Evolutionary conservation across 306 rosid species (phyloP), one percentile per base, ranked within the genome.

Genomic region (Calophaca sinica): DNA sequence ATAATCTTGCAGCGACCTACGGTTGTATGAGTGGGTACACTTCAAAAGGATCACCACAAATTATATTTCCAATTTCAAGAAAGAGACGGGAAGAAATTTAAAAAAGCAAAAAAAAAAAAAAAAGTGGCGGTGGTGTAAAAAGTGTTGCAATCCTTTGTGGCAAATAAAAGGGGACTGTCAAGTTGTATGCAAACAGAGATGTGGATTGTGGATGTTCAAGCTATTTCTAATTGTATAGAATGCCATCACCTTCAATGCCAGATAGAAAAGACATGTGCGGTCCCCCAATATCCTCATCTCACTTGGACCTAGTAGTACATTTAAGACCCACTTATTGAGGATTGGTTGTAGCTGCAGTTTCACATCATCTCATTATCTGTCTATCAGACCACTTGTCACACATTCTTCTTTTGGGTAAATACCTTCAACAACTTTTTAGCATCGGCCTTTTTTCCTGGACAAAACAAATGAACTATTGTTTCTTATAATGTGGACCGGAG

Each of bases 341-440:
- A n/a, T 41, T 70, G 20, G 7, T 10, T 4, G 2, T 50, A 46
- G 75, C 36, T 33, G n/a, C 52, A 66, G 64, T 14, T 75, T 59
- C 68, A 36, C 31, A 52, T 49, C 41, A 53, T 53, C 74, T 9
- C 10, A 62, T 79, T 65, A 53, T 75, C 72, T 59, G 62, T 33
- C 49, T 14, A 55, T 41, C n/a, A n/a, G n/a, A n/a, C n/a, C n/a
- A n/a, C n/a, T n/a, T n/a, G n/a, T n/a, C n/a, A n/a, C n/a, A 5
- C 6, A n/a, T 62, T 80, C 81, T 85, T 89, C 59, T 68, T 82
- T 76, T 73, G 83, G 74, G 82, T 66, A 63, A 89, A 33, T 35
- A 82, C 64, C 84, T 86, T 89, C 83, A 94, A 85, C 58, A 90
- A 79, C 87, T 68, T 90, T 75, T 32, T 77, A 72, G 96, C 97